Evolutionary conservation across 768 basidiomycete genomes (phyloP), one percentile per base, ranked within the genome.

Genomic region (Clavulina sp.): DNA sequence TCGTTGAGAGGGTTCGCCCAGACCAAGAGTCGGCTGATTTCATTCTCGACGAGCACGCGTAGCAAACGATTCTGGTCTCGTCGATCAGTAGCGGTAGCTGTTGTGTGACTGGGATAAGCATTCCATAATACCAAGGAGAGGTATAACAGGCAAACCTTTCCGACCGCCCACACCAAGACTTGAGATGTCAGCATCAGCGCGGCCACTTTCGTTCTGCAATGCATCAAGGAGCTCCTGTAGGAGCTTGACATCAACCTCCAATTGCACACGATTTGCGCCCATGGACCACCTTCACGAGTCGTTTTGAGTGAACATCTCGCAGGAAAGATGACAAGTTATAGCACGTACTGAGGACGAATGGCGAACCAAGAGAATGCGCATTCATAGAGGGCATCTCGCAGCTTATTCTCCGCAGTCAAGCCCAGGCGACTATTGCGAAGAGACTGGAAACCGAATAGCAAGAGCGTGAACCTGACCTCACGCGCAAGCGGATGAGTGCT

Each of bases 401-500:
- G 66, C 21, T 72, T 60, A 57, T 78, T 73, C 64, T 97, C 92
- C 51, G 85, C 82, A 54, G 77, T 77, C 0, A 77, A 69, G 62
- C 97, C 93, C 57, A 95, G 69, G 56, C 80, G 74, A 7, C 86
- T 92, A 58, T 88, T 88, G 59, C 84, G 84, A 32, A 97, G 65
- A 2, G 86, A 77, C 63, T 95, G 88, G 60, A 97, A 89, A 0
- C 87, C 93, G 61, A 99, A 93, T 2, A 92, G 68, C 18, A 97
- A 70, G 62, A 99, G 80, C 0, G 87, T 81, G 62, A 93, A 93
- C 16, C 89, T 77, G 1, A 80, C 73, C 68, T 97, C 91, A 38
- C 92, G 78, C 28, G 93, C 83, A 31, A 97, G 72, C 0, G 92
- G 77, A 63, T 97, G 92, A 0, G 86, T 92, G 56, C 93, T 97